Evolutionary conservation across 176 grass and related monocot species (phyloP).

Genomic region (Bolboschoenus planiculmis): DNA sequence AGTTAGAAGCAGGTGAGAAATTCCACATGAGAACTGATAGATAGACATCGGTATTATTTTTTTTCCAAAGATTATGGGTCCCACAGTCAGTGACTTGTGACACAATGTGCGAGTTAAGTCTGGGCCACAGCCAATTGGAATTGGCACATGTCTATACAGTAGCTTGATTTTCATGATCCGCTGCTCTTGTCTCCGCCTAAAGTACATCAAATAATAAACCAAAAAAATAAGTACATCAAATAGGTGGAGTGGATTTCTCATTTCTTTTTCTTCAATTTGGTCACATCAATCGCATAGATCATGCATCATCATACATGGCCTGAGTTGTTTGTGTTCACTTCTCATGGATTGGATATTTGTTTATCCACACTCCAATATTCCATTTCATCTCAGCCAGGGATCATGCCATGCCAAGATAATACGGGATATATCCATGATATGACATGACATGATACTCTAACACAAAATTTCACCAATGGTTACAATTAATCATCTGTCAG

Average conservation of each 20-base stretch:
- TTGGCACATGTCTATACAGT: background rate
- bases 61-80: background rate
- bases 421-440: too few species aligned
- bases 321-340: background rate
- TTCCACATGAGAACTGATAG: conserved; percentile 1
- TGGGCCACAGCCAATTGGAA: background rate
- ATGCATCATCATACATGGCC: background rate
- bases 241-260: background rate
- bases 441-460: too few species aligned
- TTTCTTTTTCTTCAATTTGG: background rate
- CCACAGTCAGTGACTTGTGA: background rate
- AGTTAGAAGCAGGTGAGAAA: background rate
- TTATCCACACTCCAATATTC: background rate
- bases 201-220: background rate
- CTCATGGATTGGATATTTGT: background rate
- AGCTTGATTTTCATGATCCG: background rate
- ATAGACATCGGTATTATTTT: background rate
- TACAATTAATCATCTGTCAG: background rate
- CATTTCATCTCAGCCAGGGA: background rate
- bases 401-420: too few species aligned
- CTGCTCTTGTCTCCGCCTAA: background rate
- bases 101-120: background rate
- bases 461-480: too few species aligned
- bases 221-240: background rate
- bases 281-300: background rate